Base-by-base conservation (phyloP, 192 early-diverging fungal genomes). In the Coemansia sp. region DNA sequence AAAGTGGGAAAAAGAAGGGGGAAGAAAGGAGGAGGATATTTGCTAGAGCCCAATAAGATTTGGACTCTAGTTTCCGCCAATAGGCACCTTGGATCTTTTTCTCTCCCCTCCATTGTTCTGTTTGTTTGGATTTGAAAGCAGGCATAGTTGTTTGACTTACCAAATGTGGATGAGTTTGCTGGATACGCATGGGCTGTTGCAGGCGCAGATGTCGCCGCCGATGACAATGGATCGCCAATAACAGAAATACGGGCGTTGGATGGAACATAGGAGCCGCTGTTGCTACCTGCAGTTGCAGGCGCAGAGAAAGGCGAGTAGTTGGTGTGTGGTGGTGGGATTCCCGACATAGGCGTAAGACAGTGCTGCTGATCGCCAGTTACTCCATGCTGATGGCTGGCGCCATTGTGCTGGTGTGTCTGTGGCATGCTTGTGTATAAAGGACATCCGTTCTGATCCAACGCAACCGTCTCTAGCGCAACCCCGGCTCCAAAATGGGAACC, bases 251-350 rank as follows among this genome's bases (percentile, higher is more conserved):
- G 69, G 10, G 63, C 9, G n/a, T 58, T 40, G 1, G 63, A 59
- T 3, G 58, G 63, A 7, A 65, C 26, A 4, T 57, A 57, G 16
- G 55, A 5, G 42, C 52, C 25, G 42, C 18, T 7, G 60, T 30
- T 49, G 26, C 48, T 26, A 13, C 48, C 25, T 25, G 58, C 28
- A 4, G 68, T 31, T 7, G 59, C 52, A 4, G 68, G 21, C 18
- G 59, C 61, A 0, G 74, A 61, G 33, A 77, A 71, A 28, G 74
- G 68, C 52, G 74, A 77, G 13, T 77, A 77, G 34, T 48, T 60
- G 18, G 30, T 23, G 39, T 39, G 35, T 2, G 48, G 26, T 26
- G 43, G 34, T 9, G 53, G 48, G 15, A 70, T 66, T 5, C 45
- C 33, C 15, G 60, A 34, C 37, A 65, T 72, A 21, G 67, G 64